These are phyloP conservation scores for Alternaria tenuissima DNA, from an alignment of 2,329 filamentous ascomycete species.

Conservation along the genomic window DNA sequence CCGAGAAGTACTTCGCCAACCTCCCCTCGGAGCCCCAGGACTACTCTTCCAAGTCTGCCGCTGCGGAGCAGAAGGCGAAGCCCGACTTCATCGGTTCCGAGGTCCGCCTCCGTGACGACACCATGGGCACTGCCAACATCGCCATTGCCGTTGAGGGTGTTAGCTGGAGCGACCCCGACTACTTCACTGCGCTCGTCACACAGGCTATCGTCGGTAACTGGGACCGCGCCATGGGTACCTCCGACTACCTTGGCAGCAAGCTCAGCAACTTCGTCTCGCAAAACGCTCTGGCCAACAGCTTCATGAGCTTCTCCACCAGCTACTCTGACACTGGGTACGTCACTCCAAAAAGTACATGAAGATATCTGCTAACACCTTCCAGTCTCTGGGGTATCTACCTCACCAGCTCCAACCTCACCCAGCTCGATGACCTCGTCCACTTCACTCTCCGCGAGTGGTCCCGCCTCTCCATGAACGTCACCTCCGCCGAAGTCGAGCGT, in stretches of 20 bases:
- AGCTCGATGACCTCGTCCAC: constrained; percentile 94
- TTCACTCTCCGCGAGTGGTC: constrained; percentile 99
- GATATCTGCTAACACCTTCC: constrained; percentile 39
- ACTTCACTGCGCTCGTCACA: constrained; percentile 96
- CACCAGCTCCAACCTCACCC: constrained; percentile 85
- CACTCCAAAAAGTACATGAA: neutral
- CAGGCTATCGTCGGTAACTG: constrained; percentile 99
- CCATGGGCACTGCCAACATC: constrained; percentile 94
- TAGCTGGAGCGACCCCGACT: constrained; percentile 98
- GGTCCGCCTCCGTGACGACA: constrained; percentile 94
- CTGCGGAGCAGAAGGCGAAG: constrained; percentile 80
- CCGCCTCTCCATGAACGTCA: constrained; percentile 87
- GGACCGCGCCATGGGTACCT: constrained; percentile 98
- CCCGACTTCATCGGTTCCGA: constrained; percentile 97
- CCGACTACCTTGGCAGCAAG: constrained; percentile 97
- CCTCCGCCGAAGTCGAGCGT: constrained; percentile 90
- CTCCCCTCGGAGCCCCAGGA: constrained; percentile 79
- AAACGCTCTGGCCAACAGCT: constrained; percentile 97
- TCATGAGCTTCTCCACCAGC: constrained; percentile 99
- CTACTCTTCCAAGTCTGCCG: constrained; percentile 74
- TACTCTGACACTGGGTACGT: constrained; percentile 98
- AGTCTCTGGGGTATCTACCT: constrained; percentile 99
- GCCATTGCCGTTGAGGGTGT: constrained; percentile 99
- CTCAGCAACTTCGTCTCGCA: constrained; percentile 94
- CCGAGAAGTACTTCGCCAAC: constrained; percentile 90